phyloP scores from a whole-genome alignment of 768 basidiomycete species.

The Mycena galericulata region DNA sequence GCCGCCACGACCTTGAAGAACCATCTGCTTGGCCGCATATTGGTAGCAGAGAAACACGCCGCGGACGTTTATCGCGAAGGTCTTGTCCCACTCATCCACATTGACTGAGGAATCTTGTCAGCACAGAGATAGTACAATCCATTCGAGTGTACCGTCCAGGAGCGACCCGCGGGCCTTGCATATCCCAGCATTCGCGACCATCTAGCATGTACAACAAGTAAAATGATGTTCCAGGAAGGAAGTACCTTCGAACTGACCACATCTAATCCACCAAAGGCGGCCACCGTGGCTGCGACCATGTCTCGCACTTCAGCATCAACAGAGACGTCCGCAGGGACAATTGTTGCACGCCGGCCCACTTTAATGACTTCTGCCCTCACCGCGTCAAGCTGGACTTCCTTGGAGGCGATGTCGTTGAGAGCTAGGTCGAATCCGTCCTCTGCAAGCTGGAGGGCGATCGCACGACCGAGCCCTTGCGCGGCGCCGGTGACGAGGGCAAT shows the following conservation, averaged over 20 bases:
- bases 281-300: constrained; percentile 33
- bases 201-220: neutral
- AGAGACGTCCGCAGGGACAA: constrained; percentile 39
- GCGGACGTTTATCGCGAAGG: constrained; percentile 20
- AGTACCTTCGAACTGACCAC: constrained; percentile 31
- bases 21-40: constrained; percentile 42
- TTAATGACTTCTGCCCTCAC: constrained; percentile 37
- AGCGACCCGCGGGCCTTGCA: constrained; percentile 10
- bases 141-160: constrained; percentile 9
- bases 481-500: constrained; percentile 45
- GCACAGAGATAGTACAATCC: neutral
- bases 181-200: constrained; percentile 28
- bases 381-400: constrained; percentile 29
- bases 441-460: constrained; percentile 43
- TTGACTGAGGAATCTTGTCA: too few species aligned
- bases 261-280: constrained; percentile 36
- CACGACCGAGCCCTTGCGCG: constrained; percentile 45
- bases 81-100: constrained; percentile 18
- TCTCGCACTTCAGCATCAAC: constrained; percentile 37
- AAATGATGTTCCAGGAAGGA: neutral
- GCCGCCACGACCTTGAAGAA: constrained; percentile 43
- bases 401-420: constrained; percentile 40
- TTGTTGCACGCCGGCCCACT: constrained; percentile 29
- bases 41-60: constrained; percentile 36
- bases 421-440: constrained; percentile 44